These are phyloP conservation scores for Phytopythium cucurbitacearum DNA, from an alignment of 352 stramenopile genomes.

Conservation along the genomic window DNA sequence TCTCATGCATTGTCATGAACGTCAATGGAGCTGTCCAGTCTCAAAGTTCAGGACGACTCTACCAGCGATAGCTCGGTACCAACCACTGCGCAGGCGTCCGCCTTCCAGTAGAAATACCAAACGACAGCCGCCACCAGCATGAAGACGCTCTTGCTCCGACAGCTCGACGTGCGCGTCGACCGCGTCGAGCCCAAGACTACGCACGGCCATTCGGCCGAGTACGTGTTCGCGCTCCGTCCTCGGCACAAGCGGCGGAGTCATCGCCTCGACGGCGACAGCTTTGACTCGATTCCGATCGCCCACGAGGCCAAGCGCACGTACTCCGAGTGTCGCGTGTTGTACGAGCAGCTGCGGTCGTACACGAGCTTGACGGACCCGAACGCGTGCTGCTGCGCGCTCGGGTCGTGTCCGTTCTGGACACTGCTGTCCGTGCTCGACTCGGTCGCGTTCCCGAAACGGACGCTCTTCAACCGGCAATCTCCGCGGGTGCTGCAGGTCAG, in stretches of 20 bases:
- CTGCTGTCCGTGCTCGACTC: constrained; percentile 32
- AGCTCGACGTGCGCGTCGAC: constrained; percentile 45
- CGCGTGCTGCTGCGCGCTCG: constrained; percentile 44
- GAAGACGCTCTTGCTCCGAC: constrained; percentile 37
- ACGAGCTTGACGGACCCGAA: constrained; percentile 34
- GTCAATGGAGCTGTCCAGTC: too few relatives aligned
- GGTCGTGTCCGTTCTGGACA: constrained; percentile 59
- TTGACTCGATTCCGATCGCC: constrained; percentile 11
- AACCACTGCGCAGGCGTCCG: not conserved
- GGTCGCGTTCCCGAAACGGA: constrained; percentile 47
- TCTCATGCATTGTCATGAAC: too few relatives aligned
- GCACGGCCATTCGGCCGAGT: constrained; percentile 24
- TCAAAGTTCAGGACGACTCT: too few relatives aligned
- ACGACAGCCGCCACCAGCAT: constrained; percentile 7
- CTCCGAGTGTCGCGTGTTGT: constrained; percentile 48
- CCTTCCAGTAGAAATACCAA: not conserved
- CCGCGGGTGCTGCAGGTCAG: constrained; percentile 22
- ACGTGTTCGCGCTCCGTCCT: constrained; percentile 46
- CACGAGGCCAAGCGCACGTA: constrained; percentile 51
- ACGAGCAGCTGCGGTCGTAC: constrained; percentile 27
- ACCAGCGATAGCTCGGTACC: too few relatives aligned
- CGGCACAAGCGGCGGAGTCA: constrained; percentile 6
- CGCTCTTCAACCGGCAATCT: constrained; percentile 44
- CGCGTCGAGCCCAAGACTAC: constrained; percentile 15
- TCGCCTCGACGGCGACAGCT: constrained; percentile 7